phyloP scores from a whole-genome alignment of 176 grass and related monocot species.

The Cymbopogon citratus region DNA sequence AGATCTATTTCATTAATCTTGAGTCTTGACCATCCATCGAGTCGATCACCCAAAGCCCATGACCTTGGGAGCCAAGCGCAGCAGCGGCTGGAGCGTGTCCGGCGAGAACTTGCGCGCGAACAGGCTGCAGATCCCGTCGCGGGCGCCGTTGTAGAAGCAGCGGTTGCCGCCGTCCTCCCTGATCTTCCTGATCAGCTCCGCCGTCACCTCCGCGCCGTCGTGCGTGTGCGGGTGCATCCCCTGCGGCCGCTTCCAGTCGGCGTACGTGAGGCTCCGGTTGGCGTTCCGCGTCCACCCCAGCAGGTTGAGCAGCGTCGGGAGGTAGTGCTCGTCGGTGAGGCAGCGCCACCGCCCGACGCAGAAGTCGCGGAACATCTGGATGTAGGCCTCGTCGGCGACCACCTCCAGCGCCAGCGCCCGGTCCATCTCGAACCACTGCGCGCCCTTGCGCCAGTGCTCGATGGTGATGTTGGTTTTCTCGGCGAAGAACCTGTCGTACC shows the following conservation, averaged over 20 bases:
- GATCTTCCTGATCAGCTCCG: constrained; percentile 25
- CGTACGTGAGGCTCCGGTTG: constrained; percentile 43
- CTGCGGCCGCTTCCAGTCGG: constrained; percentile 29
- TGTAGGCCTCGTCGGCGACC: neutral
- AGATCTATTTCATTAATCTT: neutral
- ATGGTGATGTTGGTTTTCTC: neutral
- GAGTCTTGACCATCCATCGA: no score
- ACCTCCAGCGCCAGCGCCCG: neutral
- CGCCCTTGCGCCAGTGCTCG: constrained; percentile 58
- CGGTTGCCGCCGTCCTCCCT: neutral
- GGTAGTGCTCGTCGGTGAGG: constrained; percentile 9
- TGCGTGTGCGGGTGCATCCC: constrained; percentile 21
- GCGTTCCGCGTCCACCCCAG: constrained; percentile 6
- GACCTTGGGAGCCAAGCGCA: constrained; percentile 32
- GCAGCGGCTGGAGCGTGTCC: constrained; percentile 29
- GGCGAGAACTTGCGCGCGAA: constrained; percentile 63
- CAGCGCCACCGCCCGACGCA: neutral
- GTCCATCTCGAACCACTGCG: constrained; percentile 77
- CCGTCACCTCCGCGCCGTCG: neutral
- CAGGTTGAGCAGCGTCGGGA: neutral
- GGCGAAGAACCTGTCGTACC: neutral
- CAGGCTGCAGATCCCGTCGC: constrained; percentile 19
- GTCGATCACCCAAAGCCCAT: constrained; percentile 25
- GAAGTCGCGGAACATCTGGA: constrained; percentile 11
- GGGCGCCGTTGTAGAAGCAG: constrained; percentile 32